phyloP scores from a whole-genome alignment of 345 rosid species.

The Salix viminalis region DNA sequence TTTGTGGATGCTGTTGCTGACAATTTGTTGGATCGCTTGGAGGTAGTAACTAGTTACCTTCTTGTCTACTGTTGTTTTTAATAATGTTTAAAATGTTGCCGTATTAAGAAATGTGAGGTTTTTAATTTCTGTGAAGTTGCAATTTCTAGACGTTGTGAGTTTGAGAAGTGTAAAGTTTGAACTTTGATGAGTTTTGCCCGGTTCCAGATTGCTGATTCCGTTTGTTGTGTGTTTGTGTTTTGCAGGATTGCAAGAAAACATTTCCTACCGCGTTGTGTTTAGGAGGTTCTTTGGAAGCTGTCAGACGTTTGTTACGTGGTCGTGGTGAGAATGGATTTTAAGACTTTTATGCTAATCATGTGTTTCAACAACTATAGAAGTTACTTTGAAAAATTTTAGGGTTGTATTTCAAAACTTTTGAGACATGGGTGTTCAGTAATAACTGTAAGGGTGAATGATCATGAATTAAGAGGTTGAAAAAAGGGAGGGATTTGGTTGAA shows the following conservation, averaged over 20 bases:
- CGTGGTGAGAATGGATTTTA: slow-evolving; percentile 57
- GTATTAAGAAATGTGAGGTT: not conserved
- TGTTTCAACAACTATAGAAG: not conserved
- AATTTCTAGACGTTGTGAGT: not conserved
- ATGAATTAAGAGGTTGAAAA: too few species aligned
- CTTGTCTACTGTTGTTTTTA: not conserved
- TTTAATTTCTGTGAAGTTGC: not conserved
- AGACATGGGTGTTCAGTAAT: too few species aligned
- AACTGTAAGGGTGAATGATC: too few species aligned
- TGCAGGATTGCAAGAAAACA: slow-evolving; percentile 78
- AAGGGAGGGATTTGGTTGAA: too few species aligned
- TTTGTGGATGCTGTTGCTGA: slow-evolving; percentile 89
- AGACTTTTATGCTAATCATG: not conserved
- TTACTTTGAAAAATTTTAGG: too few species aligned
- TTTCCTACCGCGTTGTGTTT: slow-evolving; percentile 79
- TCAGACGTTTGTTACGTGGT: slow-evolving; percentile 46
- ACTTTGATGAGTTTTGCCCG: not conserved
- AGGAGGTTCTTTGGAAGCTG: slow-evolving; percentile 79
- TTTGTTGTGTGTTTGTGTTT: slow-evolving; percentile 6
- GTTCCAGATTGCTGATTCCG: not conserved
- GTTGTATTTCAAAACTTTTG: not conserved
- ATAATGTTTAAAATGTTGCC: not conserved
- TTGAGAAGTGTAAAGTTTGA: not conserved
- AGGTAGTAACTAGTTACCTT: slow-evolving; percentile 37
- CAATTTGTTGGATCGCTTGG: slow-evolving; percentile 80